These are phyloP conservation scores for Ophioceras dolichostomum DNA, from an alignment of 2,329 filamentous ascomycete genomes.

Conservation along the genomic window DNA sequence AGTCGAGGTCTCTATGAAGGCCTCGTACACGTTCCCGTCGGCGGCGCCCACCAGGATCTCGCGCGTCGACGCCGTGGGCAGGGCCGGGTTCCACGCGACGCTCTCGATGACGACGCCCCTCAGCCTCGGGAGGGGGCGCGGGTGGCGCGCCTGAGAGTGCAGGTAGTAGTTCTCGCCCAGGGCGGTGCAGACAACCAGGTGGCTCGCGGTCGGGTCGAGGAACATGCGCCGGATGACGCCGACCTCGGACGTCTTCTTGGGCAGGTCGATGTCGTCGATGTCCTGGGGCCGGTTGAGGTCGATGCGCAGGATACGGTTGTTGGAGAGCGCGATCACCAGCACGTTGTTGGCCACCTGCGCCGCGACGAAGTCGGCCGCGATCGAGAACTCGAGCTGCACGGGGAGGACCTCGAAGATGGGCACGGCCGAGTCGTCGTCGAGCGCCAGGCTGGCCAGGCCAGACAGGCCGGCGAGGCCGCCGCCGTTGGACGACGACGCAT, in stretches of 20 bases:
- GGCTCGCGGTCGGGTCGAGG: conserved; percentile 90
- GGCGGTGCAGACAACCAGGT: conserved; percentile 82
- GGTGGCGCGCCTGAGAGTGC: conserved; percentile 84
- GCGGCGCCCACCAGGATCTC: conserved; percentile 86
- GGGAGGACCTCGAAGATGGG: conserved; percentile 93
- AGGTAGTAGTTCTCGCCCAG: conserved; percentile 96
- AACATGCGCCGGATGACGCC: conserved; percentile 94
- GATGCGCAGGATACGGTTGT: conserved; percentile 84
- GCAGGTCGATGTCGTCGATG: conserved; percentile 96
- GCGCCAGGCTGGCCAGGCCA: conserved; percentile 27
- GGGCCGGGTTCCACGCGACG: conserved; percentile 86
- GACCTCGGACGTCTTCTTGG: conserved; percentile 81
- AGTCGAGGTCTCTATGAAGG: conserved; percentile 83
- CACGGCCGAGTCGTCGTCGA: conserved; percentile 39
- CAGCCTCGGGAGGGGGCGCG: conserved; percentile 67
- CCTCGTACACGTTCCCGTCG: conserved; percentile 93
- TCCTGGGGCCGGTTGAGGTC: conserved; percentile 89
- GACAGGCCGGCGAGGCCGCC: conserved; percentile 42
- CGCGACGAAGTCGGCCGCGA: conserved; percentile 90
- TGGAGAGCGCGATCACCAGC: conserved; percentile 80
- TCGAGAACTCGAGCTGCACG: conserved; percentile 86
- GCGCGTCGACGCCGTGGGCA: conserved; percentile 84
- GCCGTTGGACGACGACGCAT: conserved; percentile 55
- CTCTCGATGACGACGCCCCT: conserved; percentile 82
- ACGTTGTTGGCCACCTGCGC: conserved; percentile 97